Conservation (phyloP, 78 protist genomes). For the Planoprotostelium fungivorum region DNA sequence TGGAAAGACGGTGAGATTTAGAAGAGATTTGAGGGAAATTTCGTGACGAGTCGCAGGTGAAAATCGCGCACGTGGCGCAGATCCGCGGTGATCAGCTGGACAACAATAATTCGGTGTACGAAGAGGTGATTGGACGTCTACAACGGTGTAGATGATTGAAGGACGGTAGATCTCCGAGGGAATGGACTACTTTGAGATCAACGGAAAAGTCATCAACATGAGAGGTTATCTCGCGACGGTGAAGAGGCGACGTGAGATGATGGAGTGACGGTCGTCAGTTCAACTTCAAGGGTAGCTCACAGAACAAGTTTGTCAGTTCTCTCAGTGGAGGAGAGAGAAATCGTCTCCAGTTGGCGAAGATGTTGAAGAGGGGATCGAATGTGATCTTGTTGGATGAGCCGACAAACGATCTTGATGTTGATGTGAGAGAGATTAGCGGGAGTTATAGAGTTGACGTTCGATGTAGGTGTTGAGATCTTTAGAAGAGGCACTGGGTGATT, state of each 20-base stretch:
- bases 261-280: slow-evolving; percentile 20
- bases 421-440: slow-evolving; percentile 12
- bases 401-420: slow-evolving; percentile 78
- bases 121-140: neutral
- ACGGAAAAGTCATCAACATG: slow-evolving; percentile 15
- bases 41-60: neutral
- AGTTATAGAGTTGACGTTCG: neutral
- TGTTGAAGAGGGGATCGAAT: slow-evolving; percentile 60
- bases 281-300: slow-evolving; percentile 56
- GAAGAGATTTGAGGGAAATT: neutral
- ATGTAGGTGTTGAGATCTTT: slow-evolving; percentile 31
- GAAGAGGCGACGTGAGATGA: slow-evolving; percentile 16
- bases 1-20: slow-evolving; percentile 40
- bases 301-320: slow-evolving; percentile 45
- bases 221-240: slow-evolving; percentile 3
- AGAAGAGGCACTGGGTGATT: slow-evolving; percentile 56
- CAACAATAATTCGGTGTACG: neutral
- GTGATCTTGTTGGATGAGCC: slow-evolving; percentile 73
- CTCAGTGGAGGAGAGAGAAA: slow-evolving; percentile 71
- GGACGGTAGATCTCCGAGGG: slow-evolving; percentile 33
- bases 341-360: slow-evolving; percentile 73
- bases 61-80: neutral
- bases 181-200: neutral
- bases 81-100: neutral
- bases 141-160: neutral